Conservation (phyloP, 192 early-diverging fungal species). For the Backusella mclennaniae region DNA sequence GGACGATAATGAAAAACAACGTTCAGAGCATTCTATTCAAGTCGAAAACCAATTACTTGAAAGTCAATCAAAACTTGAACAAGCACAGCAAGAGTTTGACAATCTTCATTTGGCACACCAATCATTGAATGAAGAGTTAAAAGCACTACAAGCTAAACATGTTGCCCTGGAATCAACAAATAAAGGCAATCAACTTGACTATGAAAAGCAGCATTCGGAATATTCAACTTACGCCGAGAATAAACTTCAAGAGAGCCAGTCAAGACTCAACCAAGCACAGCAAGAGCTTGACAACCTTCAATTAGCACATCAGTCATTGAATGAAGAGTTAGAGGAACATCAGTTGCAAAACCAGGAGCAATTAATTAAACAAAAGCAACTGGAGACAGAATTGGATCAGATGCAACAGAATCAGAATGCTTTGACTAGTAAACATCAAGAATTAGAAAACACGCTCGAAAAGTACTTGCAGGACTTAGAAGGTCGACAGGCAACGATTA, state of each 20-base stretch:
- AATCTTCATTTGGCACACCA: not conserved
- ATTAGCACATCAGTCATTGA: not conserved
- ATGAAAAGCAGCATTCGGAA: not conserved
- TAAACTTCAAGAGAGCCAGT: not conserved
- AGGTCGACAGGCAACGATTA: not conserved
- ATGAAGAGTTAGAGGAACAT: not conserved
- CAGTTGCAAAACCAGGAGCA: not conserved
- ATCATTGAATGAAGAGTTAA: not conserved
- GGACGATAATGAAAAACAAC: not conserved
- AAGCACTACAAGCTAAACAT: not conserved
- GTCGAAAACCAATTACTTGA: not conserved
- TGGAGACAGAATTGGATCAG: slow-evolving; percentile 1
- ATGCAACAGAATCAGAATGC: not conserved
- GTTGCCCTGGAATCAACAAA: not conserved
- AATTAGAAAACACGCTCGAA: not conserved
- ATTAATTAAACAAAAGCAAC: not conserved
- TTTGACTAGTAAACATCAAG: not conserved
- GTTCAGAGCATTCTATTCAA: not conserved
- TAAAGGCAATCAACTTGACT: not conserved
- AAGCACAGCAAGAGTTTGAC: not conserved
- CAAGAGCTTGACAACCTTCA: not conserved
- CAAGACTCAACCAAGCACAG: not conserved
- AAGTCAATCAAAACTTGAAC: not conserved
- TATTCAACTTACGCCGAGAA: not conserved
- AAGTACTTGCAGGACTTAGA: not conserved